Conservation (phyloP, 2,329 filamentous ascomycete genomes). For the Ceratocystis ficicola region DNA sequence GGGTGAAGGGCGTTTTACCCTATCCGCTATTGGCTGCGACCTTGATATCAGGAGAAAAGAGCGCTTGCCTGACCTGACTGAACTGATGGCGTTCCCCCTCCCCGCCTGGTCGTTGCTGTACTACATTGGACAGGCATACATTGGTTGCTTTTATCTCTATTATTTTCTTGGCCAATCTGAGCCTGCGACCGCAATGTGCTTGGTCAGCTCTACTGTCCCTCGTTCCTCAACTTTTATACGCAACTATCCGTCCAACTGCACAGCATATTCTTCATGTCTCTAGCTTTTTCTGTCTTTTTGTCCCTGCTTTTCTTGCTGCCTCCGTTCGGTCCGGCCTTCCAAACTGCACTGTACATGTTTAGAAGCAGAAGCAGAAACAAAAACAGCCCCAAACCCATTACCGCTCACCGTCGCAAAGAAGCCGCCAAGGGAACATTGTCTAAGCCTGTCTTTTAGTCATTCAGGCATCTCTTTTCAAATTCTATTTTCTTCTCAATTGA, state of each 20-base stretch:
- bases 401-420: not conserved
- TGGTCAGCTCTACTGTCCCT: not conserved
- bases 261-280: not conserved
- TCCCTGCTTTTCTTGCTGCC: not conserved
- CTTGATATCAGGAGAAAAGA: not conserved
- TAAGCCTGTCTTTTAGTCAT: not conserved
- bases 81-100: not conserved
- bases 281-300: not conserved
- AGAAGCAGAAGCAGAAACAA: not conserved
- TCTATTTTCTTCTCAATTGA: not conserved
- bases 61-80: not conserved
- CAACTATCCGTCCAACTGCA: not conserved
- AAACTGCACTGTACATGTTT: not conserved
- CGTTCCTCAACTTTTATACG: not conserved
- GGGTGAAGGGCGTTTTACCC: not conserved
- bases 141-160: too few relatives aligned
- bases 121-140: not conserved
- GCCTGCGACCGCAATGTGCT: not conserved
- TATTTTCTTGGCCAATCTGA: too few relatives aligned
- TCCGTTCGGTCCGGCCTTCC: not conserved
- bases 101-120: not conserved
- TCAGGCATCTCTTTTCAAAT: not conserved
- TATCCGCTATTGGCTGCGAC: not conserved
- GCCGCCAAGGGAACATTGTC: not conserved
- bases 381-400: not conserved